Evolutionary conservation across 148 eudicot genomes (phyloP).

Genomic region (Heliamphora exappendiculata): DNA sequence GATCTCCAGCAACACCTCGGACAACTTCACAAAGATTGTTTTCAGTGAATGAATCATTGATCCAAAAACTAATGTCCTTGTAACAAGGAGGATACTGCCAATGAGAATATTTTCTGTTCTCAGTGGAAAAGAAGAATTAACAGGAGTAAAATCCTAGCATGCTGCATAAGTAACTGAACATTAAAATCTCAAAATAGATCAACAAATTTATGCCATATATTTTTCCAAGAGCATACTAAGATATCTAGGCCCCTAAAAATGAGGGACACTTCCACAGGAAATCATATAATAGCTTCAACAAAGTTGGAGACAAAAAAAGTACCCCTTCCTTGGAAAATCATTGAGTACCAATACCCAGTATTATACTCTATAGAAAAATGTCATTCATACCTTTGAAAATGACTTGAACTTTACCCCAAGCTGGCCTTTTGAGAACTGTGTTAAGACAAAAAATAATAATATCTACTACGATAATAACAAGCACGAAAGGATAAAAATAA

Average conservation of each 20-base stretch:
- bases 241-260: slow-evolving; percentile 1
- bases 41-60: slow-evolving; percentile 79
- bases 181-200: neutral
- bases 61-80: slow-evolving; percentile 97
- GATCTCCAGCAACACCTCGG: slow-evolving; percentile 88
- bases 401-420: slow-evolving; percentile 89
- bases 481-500: neutral
- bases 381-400: slow-evolving; percentile 71
- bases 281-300: neutral
- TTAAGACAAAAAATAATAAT: neutral
- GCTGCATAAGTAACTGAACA: neutral
- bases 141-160: neutral
- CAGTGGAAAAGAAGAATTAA: neutral
- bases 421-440: slow-evolving; percentile 77
- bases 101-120: slow-evolving; percentile 7
- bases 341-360: neutral
- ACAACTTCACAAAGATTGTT: slow-evolving; percentile 95
- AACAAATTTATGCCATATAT: neutral
- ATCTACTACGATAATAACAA: slow-evolving; percentile 3
- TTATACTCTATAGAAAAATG: neutral
- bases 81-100: slow-evolving; percentile 92
- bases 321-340: neutral
- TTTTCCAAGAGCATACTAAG: neutral
- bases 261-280: neutral
- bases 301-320: neutral